Percentiles rank a stretch among this genome's conserved stretches.
phyloP scores from a whole-genome alignment of 768 basidiomycete species.

The Rossbeevera mucosa region DNA sequence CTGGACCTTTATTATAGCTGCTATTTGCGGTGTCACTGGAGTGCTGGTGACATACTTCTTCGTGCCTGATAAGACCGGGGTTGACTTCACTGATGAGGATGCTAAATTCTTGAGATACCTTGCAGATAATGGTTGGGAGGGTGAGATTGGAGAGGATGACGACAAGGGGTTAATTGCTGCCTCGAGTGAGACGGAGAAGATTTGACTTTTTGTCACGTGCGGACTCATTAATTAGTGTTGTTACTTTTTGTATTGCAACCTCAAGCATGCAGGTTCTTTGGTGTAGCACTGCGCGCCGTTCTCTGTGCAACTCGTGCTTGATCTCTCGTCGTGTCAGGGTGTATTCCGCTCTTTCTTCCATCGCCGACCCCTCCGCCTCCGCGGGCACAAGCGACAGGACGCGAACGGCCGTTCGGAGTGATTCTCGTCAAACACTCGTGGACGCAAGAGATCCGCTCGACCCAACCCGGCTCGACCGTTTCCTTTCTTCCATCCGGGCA shows the following conservation, averaged over 20 bases:
- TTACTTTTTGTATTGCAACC: not conserved
- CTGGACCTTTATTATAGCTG: conserved; percentile 66
- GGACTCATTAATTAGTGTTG: not conserved
- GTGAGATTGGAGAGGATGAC: conserved; percentile 55
- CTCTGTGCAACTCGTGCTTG: conserved; percentile 14
- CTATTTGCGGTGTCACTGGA: conserved; percentile 61
- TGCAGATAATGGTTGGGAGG: conserved; percentile 60
- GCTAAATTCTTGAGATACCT: conserved; percentile 57
- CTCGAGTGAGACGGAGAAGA: conserved; percentile 9
- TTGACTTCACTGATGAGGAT: conserved; percentile 65
- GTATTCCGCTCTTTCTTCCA: conserved; percentile 16
- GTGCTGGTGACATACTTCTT: conserved; percentile 65
- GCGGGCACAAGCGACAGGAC: not conserved
- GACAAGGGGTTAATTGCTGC: conserved; percentile 29
- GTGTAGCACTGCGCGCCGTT: conserved; percentile 12
- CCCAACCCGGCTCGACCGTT: conserved; percentile 48
- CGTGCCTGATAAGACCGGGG: conserved; percentile 62
- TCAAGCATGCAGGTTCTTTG: conserved; percentile 9
- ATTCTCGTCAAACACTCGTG: not conserved
- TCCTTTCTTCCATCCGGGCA: conserved; percentile 50
- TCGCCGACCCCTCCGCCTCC: conserved; percentile 6
- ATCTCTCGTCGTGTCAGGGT: conserved; percentile 13
- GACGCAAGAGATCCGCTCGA: conserved; percentile 31
- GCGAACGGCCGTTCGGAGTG: conserved; percentile 1
- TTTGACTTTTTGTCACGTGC: conserved; percentile 17